Base-by-base conservation (phyloP, 2,329 filamentous ascomycete genomes). In the Epichloe aotearoae region DNA sequence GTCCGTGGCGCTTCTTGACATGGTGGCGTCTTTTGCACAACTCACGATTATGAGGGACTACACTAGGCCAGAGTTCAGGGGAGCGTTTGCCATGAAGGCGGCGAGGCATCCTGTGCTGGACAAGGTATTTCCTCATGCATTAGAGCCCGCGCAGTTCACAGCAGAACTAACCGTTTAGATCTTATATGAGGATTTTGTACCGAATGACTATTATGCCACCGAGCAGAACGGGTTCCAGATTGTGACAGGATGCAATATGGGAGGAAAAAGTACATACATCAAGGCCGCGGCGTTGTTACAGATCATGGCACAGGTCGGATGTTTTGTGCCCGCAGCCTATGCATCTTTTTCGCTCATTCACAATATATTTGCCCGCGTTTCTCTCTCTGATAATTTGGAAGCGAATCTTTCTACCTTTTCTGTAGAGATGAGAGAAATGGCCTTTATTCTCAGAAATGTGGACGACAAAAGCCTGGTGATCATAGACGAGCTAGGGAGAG, bases 201-300 rank as follows among this genome's bases (percentile, higher is more conserved):
- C 93, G 0, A 97, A 97, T 56, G 90, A 97, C 60, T 86, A 90
- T 30, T 97, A 90, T 59, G 84, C 88, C 3, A 86, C 83, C 0
- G 76, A 84, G 36, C 82, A 91, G 53, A 82, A 82, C 37, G 81
- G 90, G 1, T 95, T 96, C 60, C 90, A 97, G 57, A 85, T 97
- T 54, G 83, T 98, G 55, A 97, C 91, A 0, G 91, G 93, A 3
- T 94, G 88, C 64, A 98, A 98, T 59, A 98, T 98, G 93, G 95
- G 88, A 58, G 93, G 90, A 1, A 98, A 97, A 65, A 95, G 86
- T 56, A 98, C 90, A 0, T 97, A 96, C 61, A 95, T 97, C 55
- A 82, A 88, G 47, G 84, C 86, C 2, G 74, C 95, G 23, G 87
- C 91, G 0, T 71, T 98, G 34, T 80, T 94, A 61, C 81, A 86